phyloP scores from a whole-genome alignment of 495 filamentous ascomycete genomes.

The Clavariopsis aquatica region DNA sequence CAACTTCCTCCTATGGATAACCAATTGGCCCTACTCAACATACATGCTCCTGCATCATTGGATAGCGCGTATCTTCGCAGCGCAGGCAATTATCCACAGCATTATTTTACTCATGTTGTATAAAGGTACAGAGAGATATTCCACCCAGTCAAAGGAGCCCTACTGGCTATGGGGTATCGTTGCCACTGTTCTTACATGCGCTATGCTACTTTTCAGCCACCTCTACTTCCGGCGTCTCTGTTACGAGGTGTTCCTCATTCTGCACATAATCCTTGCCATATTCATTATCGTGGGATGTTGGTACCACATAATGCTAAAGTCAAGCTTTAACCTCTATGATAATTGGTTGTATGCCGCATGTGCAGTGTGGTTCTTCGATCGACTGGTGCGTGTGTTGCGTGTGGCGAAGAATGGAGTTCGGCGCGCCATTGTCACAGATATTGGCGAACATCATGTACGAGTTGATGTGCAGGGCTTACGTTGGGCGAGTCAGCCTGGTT shows the following conservation, averaged over 20 bases:
- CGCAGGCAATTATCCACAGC: constrained; percentile 48
- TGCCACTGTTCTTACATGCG: constrained; percentile 39
- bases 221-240: constrained; percentile 39
- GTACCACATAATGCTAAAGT: constrained; percentile 44
- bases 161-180: constrained; percentile 52
- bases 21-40: constrained; percentile 52
- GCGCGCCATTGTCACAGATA: constrained; percentile 41
- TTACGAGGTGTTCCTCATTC: constrained; percentile 51
- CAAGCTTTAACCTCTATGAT: constrained; percentile 46
- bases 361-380: constrained; percentile 12
- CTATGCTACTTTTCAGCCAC: constrained; percentile 25
- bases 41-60: constrained; percentile 54
- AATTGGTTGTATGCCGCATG: constrained; percentile 48
- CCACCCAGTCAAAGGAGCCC: constrained; percentile 12
- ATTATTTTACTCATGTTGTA: constrained; percentile 37
- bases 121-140: constrained; percentile 32
- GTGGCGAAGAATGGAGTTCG: constrained; percentile 41
- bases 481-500: constrained; percentile 31
- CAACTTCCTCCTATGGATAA: constrained; percentile 52
- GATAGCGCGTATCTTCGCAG: constrained; percentile 47
- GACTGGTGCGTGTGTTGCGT: constrained; percentile 14
- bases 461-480: constrained; percentile 40
- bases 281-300: constrained; percentile 48
- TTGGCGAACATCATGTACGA: constrained; percentile 41
- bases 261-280: constrained; percentile 47